Conservation (phyloP, 2,329 filamentous ascomycete species). For the Epichloe sp. region DNA sequence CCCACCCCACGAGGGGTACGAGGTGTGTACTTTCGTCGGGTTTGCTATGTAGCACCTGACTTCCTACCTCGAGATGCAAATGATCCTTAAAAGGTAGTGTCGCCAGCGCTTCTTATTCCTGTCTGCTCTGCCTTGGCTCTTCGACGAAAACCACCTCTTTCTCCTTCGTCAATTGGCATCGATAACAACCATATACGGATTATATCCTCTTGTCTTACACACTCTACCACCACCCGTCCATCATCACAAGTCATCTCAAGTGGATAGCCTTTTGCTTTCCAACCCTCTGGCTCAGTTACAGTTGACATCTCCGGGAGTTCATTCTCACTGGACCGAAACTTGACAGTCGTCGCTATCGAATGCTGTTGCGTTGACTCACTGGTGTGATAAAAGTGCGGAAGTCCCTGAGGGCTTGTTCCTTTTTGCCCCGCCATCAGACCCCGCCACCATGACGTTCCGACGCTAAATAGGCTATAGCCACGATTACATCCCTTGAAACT, state of each 20-base stretch:
- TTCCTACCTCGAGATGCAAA: neutral
- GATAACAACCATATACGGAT: neutral
- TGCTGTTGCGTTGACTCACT: neutral
- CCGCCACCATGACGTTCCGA: neutral
- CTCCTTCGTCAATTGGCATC: slow-evolving; percentile 4
- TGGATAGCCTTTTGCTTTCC: neutral
- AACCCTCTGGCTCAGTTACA: neutral
- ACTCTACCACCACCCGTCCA: neutral
- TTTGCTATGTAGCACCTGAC: slow-evolving; percentile 1
- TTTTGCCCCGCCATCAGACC: neutral
- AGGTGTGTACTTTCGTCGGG: slow-evolving; percentile 6
- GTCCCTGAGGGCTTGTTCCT: too few relatives aligned
- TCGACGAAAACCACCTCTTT: neutral
- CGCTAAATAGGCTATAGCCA: neutral
- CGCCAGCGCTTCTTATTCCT: neutral
- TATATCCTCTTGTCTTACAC: neutral
- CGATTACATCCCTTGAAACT: neutral
- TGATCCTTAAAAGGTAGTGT: slow-evolving; percentile 8
- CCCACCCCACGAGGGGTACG: slow-evolving; percentile 8
- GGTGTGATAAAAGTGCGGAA: neutral
- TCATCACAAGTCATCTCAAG: neutral
- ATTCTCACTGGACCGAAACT: neutral
- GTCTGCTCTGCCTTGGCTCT: neutral
- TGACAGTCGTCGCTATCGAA: neutral
- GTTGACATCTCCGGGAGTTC: neutral